Conservation (phyloP, 495 filamentous ascomycete genomes). For the Daldinia decipiens region DNA sequence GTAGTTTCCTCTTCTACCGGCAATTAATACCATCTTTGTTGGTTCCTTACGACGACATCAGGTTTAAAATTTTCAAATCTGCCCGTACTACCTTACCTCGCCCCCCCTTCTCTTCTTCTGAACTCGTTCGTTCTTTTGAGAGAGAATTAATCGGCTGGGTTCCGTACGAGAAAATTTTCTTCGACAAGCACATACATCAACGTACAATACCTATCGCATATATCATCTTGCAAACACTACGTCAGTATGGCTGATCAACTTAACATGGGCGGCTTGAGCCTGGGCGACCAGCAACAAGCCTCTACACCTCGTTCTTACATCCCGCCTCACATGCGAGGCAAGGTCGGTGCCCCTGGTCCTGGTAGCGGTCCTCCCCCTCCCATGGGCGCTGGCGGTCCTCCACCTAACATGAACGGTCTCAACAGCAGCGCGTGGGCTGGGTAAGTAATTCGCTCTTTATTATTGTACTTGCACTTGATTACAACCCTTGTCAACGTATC, state of each 20-base stretch:
- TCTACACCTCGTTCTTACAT: constrained; percentile 80
- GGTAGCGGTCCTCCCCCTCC: constrained; percentile 46
- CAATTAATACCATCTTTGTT: constrained; percentile 25
- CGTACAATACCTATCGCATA: constrained; percentile 12
- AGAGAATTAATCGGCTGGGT: constrained; percentile 49
- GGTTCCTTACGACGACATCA: constrained; percentile 16
- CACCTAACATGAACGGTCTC: constrained; percentile 58
- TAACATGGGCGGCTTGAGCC: constrained; percentile 85
- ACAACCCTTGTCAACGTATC: background rate
- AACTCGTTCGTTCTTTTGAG: constrained; percentile 55
- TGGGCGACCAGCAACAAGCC: constrained; percentile 73
- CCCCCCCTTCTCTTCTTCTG: constrained; percentile 46
- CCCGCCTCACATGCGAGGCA: constrained; percentile 89
- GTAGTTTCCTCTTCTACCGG: constrained; percentile 21
- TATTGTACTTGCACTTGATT: background rate
- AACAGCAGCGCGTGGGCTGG: constrained; percentile 72
- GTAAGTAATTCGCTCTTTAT: constrained; percentile 54
- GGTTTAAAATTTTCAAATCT: constrained; percentile 23
- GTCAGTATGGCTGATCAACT: constrained; percentile 89
- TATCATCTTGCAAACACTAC: constrained; percentile 8
- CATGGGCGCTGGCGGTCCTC: constrained; percentile 47
- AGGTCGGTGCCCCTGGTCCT: constrained; percentile 56
- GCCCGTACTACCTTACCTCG: constrained; percentile 20
- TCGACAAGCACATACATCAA: constrained; percentile 26
- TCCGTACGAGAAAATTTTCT: constrained; percentile 45